phyloP scores from a whole-genome alignment of 148 eudicot genomes.

The Cornus kousa region DNA sequence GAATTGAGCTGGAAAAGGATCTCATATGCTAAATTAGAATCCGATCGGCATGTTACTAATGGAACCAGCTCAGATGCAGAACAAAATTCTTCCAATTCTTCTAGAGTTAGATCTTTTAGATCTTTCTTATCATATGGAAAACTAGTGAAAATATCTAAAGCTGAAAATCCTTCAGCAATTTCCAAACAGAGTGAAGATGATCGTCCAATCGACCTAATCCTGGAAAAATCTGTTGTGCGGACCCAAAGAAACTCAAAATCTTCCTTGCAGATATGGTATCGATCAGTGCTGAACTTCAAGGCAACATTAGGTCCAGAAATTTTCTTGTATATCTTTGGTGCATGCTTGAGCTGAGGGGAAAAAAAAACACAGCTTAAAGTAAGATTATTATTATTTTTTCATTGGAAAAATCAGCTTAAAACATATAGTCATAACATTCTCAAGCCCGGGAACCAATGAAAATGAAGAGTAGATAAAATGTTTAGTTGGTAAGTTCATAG shows the following conservation, averaged over 20 bases:
- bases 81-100: slow-evolving; percentile 50
- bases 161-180: slow-evolving; percentile 40
- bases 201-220: slow-evolving; percentile 59
- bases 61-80: slow-evolving; percentile 69
- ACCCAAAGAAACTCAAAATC: slow-evolving; percentile 77
- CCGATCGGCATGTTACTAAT: slow-evolving; percentile 46
- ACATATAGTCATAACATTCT: background rate
- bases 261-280: slow-evolving; percentile 86
- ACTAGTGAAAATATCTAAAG: slow-evolving; percentile 36
- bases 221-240: slow-evolving; percentile 81
- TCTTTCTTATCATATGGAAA: slow-evolving; percentile 55
- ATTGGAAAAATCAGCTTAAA: background rate
- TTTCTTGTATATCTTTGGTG: slow-evolving; percentile 72
- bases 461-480: background rate
- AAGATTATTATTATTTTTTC: background rate
- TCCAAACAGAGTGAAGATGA: slow-evolving; percentile 78
- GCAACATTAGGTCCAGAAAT: slow-evolving; percentile 60
- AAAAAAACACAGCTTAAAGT: background rate
- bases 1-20: slow-evolving; percentile 88
- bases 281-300: slow-evolving; percentile 57
- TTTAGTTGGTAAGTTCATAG: background rate
- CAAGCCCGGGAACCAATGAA: background rate
- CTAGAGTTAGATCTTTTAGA: slow-evolving; percentile 36
- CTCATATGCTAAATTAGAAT: slow-evolving; percentile 53
- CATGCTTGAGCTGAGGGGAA: slow-evolving; percentile 70